Evolutionary conservation across 257 asterid genomes (phyloP).

Genomic region (Ballota nigra): DNA sequence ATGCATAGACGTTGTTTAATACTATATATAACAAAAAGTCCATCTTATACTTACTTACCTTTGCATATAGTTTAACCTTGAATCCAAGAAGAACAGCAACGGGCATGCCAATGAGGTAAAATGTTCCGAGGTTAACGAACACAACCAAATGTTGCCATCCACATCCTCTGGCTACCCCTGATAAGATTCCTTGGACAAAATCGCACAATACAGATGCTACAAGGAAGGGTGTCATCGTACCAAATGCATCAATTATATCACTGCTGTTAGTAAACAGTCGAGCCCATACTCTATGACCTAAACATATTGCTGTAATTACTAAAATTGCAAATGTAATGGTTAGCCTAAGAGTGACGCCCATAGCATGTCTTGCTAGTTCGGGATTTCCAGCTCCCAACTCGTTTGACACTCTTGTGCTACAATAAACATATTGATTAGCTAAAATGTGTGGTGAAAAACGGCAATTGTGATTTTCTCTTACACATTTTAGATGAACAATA

Average conservation of each 20-base stretch:
- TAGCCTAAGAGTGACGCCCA: constrained; percentile 55
- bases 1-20: too few relatives aligned
- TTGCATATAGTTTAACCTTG: constrained; percentile 43
- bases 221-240: constrained; percentile 63
- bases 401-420: constrained; percentile 86
- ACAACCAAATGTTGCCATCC: constrained; percentile 69
- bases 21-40: too few relatives aligned
- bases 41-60: constrained; percentile 29
- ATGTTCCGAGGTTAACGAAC: constrained; percentile 49
- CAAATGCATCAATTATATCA: constrained; percentile 38
- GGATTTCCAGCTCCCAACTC: constrained; percentile 74
- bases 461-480: too few relatives aligned
- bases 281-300: constrained; percentile 66
- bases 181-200: constrained; percentile 59
- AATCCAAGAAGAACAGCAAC: constrained; percentile 52
- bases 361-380: constrained; percentile 54
- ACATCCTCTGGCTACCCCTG: constrained; percentile 85
- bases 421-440: not conserved
- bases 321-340: constrained; percentile 35
- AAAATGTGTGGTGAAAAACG: not conserved
- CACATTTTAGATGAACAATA: too few relatives aligned
- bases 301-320: constrained; percentile 39
- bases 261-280: constrained; percentile 54
- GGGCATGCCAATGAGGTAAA: constrained; percentile 63
- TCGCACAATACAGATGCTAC: constrained; percentile 46